Base-by-base conservation (phyloP, 78 protist species). In the Tieghemostelium lacteum region DNA sequence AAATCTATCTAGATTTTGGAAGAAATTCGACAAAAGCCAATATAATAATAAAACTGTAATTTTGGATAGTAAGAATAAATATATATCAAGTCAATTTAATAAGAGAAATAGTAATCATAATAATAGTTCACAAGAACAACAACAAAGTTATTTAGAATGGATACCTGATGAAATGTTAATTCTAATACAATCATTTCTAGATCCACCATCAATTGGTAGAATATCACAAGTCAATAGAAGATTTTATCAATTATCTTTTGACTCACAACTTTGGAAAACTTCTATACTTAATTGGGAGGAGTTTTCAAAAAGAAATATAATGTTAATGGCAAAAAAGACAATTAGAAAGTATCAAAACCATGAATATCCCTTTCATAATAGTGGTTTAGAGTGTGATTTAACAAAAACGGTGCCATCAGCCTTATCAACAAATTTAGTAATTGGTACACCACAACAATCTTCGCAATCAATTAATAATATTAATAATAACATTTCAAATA, bases 161-260 rank as follows among this genome's bases (percentile, higher is more conserved):
- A 7, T 57, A 57, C 63, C 63, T 19, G 63, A 57, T 57, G 63
- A 57, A 57, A 57, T 57, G 4, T 57, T 57, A n/a, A 5, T 57
- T 19, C 6, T n/a, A 6, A 57, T 57, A n/a, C 63, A 57, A n/a
- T n/a, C 34, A n/a, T 57, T 19, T 57, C 63, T 57, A 7, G 63
- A 57, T 57, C 63, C 63, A 7, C 63, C 63, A n/a, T n/a, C 63
- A n/a, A 4, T 57, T 5, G 63, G 63, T n/a, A 57, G 63, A 57
- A 57, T 16, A 57, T 57, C 63, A 19, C 63, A 57, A 16, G 63
- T 57, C 14, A n/a, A 16, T 57, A 57, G 8, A n/a, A 57, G 63
- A 57, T 57, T 57, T 16, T 57, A 57, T 57, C 29, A 57, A 16
- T 19, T 57, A n/a, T 57, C 63, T 16, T 57, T 19, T 57, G 63